Percentiles rank a stretch among this genome's conserved stretches.
Conservation (phyloP, 202 grass and related monocot species). For the Cymbopogon flexuosus region DNA sequence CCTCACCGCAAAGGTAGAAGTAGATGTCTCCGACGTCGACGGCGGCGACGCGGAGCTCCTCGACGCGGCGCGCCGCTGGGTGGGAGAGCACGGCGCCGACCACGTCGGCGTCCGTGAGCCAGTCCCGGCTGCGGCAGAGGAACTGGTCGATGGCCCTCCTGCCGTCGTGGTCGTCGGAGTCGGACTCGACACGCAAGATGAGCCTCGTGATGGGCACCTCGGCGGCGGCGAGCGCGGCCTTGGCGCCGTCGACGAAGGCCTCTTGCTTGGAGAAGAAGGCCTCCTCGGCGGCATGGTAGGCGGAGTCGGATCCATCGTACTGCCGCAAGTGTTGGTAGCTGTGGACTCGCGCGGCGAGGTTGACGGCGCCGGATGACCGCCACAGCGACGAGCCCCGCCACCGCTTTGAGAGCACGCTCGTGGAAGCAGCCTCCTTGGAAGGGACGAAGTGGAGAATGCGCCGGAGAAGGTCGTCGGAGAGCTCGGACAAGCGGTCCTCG, state of each 20-base stretch:
- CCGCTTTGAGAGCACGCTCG: no score
- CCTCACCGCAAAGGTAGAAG: no score
- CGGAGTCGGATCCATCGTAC: no score
- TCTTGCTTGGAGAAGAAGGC: background rate
- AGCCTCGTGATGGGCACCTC: background rate
- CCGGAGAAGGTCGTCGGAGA: constrained; percentile 4
- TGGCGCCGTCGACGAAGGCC: background rate
- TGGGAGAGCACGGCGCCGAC: background rate
- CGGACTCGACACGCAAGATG: background rate
- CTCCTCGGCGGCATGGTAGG: no score
- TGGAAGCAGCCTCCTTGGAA: background rate
- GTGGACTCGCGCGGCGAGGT: background rate
- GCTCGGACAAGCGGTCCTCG: background rate
- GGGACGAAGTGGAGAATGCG: background rate
- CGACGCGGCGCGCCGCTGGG: no score
- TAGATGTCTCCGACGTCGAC: no score
- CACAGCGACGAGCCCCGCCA: no score
- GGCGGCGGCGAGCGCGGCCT: background rate
- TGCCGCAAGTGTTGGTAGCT: no score
- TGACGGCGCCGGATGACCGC: background rate
- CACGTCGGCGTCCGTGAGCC: background rate
- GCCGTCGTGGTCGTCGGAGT: rapidly evolving
- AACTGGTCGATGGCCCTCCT: rapidly evolving
- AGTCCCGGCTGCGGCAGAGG: background rate
- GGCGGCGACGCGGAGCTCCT: no score